phyloP scores from a whole-genome alignment of 2,329 filamentous ascomycete genomes.

The Trichoderma sp. region DNA sequence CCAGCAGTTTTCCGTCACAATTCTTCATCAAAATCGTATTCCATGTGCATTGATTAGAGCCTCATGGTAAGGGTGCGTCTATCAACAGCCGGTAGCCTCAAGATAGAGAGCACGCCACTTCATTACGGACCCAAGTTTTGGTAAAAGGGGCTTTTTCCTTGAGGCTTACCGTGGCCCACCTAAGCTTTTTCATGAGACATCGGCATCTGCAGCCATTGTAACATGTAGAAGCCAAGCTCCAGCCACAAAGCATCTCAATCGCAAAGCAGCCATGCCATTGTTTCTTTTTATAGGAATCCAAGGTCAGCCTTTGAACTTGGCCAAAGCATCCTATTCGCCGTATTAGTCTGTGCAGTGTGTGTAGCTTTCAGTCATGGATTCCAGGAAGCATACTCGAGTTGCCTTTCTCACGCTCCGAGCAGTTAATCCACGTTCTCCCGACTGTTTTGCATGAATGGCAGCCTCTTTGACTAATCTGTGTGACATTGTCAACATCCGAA shows the following conservation, averaged over 20 bases:
- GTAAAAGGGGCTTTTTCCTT: not conserved
- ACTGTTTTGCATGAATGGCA: slow-evolving; percentile 69
- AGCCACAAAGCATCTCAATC: not conserved
- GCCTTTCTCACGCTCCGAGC: slow-evolving; percentile 74
- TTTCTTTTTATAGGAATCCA: not conserved
- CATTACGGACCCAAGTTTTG: not conserved
- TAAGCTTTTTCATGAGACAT: not conserved
- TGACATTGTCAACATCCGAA: not conserved
- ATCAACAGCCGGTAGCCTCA: not conserved
- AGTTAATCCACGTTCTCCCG: slow-evolving; percentile 71
- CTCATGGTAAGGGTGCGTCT: not conserved
- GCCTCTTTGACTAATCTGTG: slow-evolving; percentile 75
- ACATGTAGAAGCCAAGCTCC: not conserved
- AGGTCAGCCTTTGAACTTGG: slow-evolving; percentile 64
- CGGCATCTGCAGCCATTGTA: not conserved
- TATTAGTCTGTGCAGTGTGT: not conserved
- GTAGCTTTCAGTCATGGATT: not conserved
- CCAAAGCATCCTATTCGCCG: slow-evolving; percentile 54
- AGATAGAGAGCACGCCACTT: not conserved
- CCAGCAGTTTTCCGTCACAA: not conserved
- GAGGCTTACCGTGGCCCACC: not conserved
- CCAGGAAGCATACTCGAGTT: slow-evolving; percentile 58
- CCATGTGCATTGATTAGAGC: not conserved
- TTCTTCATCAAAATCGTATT: not conserved
- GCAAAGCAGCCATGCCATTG: not conserved